These are phyloP conservation scores for Myxozyma melibiosi DNA, from an alignment of 805 yeast species.

Conservation along the genomic window DNA sequence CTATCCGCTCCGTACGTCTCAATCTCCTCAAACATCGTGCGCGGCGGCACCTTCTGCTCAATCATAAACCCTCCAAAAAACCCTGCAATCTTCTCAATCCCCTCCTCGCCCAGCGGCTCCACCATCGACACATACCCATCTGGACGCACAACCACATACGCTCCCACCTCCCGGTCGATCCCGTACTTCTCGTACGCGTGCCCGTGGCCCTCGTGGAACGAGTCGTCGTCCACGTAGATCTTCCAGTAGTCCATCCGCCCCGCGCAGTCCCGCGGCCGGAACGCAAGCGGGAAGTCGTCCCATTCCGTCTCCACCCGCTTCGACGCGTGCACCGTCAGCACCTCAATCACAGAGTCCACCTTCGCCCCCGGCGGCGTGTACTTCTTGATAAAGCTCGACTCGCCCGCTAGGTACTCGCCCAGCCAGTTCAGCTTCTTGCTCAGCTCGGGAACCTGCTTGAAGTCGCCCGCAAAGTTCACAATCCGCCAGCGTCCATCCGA, in stretches of 20 bases:
- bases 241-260: slow-evolving; percentile 39
- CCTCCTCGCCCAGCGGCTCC: slow-evolving; percentile 29
- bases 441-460: slow-evolving; percentile 16
- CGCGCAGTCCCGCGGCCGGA: slow-evolving; percentile 34
- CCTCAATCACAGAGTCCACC: slow-evolving; percentile 39
- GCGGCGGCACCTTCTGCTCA: slow-evolving; percentile 11
- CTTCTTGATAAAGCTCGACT: slow-evolving; percentile 22
- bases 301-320: slow-evolving; percentile 35
- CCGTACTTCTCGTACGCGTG: slow-evolving; percentile 41
- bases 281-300: slow-evolving; percentile 39
- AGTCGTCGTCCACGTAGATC: slow-evolving; percentile 37
- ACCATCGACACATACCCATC: slow-evolving; percentile 43
- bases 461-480: slow-evolving; percentile 39
- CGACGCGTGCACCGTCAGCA: slow-evolving; percentile 38
- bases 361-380: slow-evolving; percentile 41
- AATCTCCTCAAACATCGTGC: slow-evolving; percentile 3
- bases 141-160: slow-evolving; percentile 40
- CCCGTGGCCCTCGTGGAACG: slow-evolving; percentile 40
- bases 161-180: slow-evolving; percentile 38
- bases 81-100: slow-evolving; percentile 33
- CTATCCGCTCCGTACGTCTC: slow-evolving; percentile 12
- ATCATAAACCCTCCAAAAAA: slow-evolving; percentile 35
- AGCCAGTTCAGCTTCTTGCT: slow-evolving; percentile 12
- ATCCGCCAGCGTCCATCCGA: slow-evolving; percentile 44
- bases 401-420: slow-evolving; percentile 16